These are phyloP conservation scores for Nitzschia palea DNA, from an alignment of 108 stramenopile genomes.

Conservation along the genomic window DNA sequence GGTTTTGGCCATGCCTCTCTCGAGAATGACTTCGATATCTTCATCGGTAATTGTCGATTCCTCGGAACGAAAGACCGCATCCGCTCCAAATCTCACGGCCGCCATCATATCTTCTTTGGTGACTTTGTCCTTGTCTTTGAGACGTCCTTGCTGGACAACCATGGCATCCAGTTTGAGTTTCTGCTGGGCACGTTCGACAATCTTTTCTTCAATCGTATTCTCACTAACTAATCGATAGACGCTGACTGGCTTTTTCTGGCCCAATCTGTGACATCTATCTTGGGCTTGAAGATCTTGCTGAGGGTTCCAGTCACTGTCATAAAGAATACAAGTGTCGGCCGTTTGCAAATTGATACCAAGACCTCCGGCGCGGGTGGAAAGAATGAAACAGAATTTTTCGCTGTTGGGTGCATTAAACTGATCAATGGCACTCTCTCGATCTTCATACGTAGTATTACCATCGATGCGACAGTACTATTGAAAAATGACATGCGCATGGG, in stretches of 20 bases:
- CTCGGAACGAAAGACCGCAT: conserved; percentile 91
- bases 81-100: conserved; percentile 96
- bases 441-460: conserved; percentile 95
- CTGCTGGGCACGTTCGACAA: conserved; percentile 98
- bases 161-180: conserved; percentile 99
- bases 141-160: conserved; percentile 96
- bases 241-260: conserved; percentile 95
- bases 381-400: conserved; percentile 88
- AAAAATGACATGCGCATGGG: neutral
- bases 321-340: conserved; percentile 68
- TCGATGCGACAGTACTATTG: conserved; percentile 96
- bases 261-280: conserved; percentile 97
- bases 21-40: conserved; percentile 96
- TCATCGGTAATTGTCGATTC: conserved; percentile 92
- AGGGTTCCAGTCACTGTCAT: conserved; percentile 98
- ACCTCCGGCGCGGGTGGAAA: conserved; percentile 94
- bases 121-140: conserved; percentile 90
- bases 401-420: conserved; percentile 90
- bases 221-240: conserved; percentile 98
- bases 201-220: conserved; percentile 98
- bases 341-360: conserved; percentile 86
- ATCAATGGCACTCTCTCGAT: conserved; percentile 89
- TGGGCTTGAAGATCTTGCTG: conserved; percentile 99
- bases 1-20: conserved; percentile 89
- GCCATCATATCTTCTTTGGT: conserved; percentile 89